Evolutionary conservation across 805 yeast species (phyloP), one percentile per base, ranked within the genome.

Genomic region (Candida broadrunensis): DNA sequence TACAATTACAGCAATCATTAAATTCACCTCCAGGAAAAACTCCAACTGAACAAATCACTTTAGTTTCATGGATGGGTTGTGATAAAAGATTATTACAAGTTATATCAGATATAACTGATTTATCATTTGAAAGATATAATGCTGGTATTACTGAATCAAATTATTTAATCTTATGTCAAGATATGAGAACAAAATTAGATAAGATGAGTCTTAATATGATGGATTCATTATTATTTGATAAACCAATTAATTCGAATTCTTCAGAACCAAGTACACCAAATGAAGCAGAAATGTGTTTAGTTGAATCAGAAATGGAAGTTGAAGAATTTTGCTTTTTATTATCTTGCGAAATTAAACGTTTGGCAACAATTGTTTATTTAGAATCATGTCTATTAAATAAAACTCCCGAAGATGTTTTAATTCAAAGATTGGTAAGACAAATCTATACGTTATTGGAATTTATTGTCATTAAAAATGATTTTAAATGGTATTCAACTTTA

Each of bases 11-110:
- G 11, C 5, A 15, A 15, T 18, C 15, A 7, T 11, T 3, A n/a
- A 8, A 14, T 13, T 4, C n/a, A 14, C 18, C 17, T 20, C 12
- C 8, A 17, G 32, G 16, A n/a, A 21, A 35, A 26, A 26, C 29
- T 4, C 38, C 33, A 13, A 12, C 26, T 15, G 30, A 36, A 31
- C 38, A 44, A 29, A 26, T 43, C 24, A 35, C 25, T 18, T 27
- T 44, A 12, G 51, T 58, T 11, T 49, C 61, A 20, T 63, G 68
- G 68, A 59, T 58, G 56, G 68, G 67, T 13, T 60, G 67, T 39
- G 61, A 60, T 32, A 44, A 48, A 31, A 36, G 45, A 6, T 44
- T 63, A 33, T 37, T 61, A 2, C 48, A 50, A 26, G 47, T 56
- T 7, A 52, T 63, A 12, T 49, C 63, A 7, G 64, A 61, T 31